phyloP scores from a whole-genome alignment of 306 rosid genomes.

The Amphicarpaea edgeworthii region DNA sequence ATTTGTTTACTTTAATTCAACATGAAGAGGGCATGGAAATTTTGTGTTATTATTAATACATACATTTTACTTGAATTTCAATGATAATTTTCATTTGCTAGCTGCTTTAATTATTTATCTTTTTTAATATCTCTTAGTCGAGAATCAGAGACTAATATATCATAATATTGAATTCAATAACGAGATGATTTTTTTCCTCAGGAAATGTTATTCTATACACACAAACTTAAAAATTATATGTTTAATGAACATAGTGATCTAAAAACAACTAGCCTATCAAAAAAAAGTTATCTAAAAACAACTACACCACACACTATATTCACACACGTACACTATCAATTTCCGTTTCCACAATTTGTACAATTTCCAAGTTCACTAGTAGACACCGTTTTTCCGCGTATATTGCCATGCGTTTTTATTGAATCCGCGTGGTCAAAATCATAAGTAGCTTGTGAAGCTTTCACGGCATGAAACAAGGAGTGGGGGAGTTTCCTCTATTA shows the following conservation, averaged over 20 bases:
- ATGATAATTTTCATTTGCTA: conserved; percentile 12
- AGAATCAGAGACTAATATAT: background rate
- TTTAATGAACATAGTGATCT: background rate
- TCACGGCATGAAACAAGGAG: background rate
- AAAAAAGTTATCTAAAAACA: too few relatives aligned
- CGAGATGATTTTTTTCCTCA: background rate
- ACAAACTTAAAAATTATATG: background rate
- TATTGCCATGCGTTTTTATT: background rate
- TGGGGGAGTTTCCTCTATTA: background rate
- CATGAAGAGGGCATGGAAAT: background rate
- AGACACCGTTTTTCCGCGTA: conserved; percentile 19
- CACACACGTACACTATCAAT: too few relatives aligned
- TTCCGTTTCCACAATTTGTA: background rate
- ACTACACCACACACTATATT: background rate
- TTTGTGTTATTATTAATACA: background rate
- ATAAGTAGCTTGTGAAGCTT: background rate
- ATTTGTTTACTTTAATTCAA: background rate
- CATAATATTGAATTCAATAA: background rate
- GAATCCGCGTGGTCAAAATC: background rate
- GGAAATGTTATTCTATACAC: background rate
- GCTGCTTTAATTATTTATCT: too few relatives aligned
- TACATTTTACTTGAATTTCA: conserved; percentile 36
- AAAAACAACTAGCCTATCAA: too few relatives aligned
- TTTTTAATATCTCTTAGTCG: background rate
- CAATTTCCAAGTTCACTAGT: conserved; percentile 29